Evolutionary conservation across 805 yeast genomes (phyloP).

Genomic region (Soucietia sequanensis): DNA sequence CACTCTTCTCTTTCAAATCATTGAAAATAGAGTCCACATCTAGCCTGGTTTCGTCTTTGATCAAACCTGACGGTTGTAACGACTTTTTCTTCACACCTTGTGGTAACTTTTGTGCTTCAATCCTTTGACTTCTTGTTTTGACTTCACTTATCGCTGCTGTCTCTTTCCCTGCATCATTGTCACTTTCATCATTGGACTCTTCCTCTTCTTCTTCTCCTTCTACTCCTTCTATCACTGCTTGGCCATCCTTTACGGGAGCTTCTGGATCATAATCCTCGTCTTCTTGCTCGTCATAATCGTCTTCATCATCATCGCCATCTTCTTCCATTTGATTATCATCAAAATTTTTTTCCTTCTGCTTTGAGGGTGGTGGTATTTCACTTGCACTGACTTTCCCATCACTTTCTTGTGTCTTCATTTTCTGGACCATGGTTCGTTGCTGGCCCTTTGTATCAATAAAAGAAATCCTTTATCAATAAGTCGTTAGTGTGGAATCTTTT

Average conservation of each 20-base stretch:
- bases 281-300: slow-evolving; percentile 26
- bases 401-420: no score
- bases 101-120: slow-evolving; percentile 8
- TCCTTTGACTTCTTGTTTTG: slow-evolving; percentile 65
- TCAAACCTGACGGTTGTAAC: slow-evolving; percentile 9
- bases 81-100: slow-evolving; percentile 7
- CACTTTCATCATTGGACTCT: slow-evolving; percentile 35
- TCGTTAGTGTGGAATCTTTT: no score
- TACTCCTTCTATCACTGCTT: no score
- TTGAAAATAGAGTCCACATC: slow-evolving; percentile 35
- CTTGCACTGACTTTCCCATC: no score
- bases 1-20: slow-evolving; percentile 18
- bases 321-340: background rate
- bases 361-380: no score
- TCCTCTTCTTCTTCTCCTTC: slow-evolving; percentile 16
- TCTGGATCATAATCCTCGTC: slow-evolving; percentile 33
- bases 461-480: no score
- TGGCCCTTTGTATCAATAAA: no score
- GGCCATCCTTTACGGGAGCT: no score
- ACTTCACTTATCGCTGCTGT: slow-evolving; percentile 51
- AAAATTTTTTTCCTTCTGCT: slow-evolving; percentile 1
- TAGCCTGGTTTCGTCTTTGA: slow-evolving; percentile 11
- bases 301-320: slow-evolving; percentile 9
- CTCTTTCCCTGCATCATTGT: slow-evolving; percentile 47
- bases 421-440: no score